Conservation (phyloP, 192 early-diverging fungal genomes). For the Backusella tarrabulga region DNA sequence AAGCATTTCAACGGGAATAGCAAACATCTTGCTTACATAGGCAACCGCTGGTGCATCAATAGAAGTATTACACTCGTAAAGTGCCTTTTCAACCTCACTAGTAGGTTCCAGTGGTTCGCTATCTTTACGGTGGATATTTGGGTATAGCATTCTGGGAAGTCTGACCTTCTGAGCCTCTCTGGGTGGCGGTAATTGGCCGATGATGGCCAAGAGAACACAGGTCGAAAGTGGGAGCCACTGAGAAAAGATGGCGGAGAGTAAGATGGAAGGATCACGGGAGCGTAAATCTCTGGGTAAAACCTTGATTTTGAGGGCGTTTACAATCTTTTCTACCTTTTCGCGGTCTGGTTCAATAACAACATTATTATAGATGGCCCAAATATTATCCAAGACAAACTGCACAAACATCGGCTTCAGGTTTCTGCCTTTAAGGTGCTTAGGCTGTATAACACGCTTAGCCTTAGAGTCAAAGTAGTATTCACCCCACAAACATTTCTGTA, state of each 20-base stretch:
- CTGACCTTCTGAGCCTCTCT: slow-evolving; percentile 74
- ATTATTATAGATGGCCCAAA: slow-evolving; percentile 94
- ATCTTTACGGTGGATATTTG: slow-evolving; percentile 38
- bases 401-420: slow-evolving; percentile 94
- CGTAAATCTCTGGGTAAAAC: slow-evolving; percentile 86
- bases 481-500: slow-evolving; percentile 93
- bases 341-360: slow-evolving; percentile 64
- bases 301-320: slow-evolving; percentile 84
- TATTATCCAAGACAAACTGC: slow-evolving; percentile 90
- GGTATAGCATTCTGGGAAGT: slow-evolving; percentile 76
- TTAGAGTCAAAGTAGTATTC: slow-evolving; percentile 97
- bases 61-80: slow-evolving; percentile 70
- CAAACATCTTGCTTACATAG: slow-evolving; percentile 94
- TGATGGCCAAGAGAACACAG: slow-evolving; percentile 80
- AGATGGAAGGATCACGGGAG: slow-evolving; percentile 74
- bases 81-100: slow-evolving; percentile 65
- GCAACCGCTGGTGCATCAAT: slow-evolving; percentile 69
- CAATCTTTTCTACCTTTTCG: slow-evolving; percentile 93
- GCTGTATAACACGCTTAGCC: slow-evolving; percentile 83
- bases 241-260: slow-evolving; percentile 82
- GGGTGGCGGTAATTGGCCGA: slow-evolving; percentile 90
- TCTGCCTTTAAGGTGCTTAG: slow-evolving; percentile 82
- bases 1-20: slow-evolving; percentile 71
- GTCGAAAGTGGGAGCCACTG: slow-evolving; percentile 96
- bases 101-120: slow-evolving; percentile 43